Conservation (phyloP, 78 protist species). For the slime mould (Dictyostelium discoideum) region dicty_2.7 NC_007091.3:731001-731500, state of each 20-base stretch:
- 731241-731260: constrained; percentile 82
- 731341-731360: constrained; percentile 84
- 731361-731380: constrained; percentile 79
- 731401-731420: constrained; percentile 92
- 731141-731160: constrained; percentile 53
- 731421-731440: constrained; percentile 84
- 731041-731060: constrained; percentile 29
- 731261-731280: constrained; percentile 80
- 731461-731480: constrained; percentile 60
- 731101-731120: constrained; percentile 35
- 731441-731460: constrained; percentile 66
- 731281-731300: constrained; percentile 67
- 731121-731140: constrained; percentile 56
- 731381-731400: constrained; percentile 66
- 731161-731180: constrained; percentile 53
- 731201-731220: constrained; percentile 40
- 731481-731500: constrained; percentile 92
- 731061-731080: constrained; percentile 75
- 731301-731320: constrained; percentile 50
- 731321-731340: constrained; percentile 71
- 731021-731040: constrained; percentile 80
- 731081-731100: constrained; percentile 78
- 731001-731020: constrained; percentile 86
- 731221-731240: constrained; percentile 47
- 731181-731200: constrained; percentile 59